Base-by-base conservation (phyloP, 495 filamentous ascomycete genomes). In the Parachaetomium inaequale region DNA sequence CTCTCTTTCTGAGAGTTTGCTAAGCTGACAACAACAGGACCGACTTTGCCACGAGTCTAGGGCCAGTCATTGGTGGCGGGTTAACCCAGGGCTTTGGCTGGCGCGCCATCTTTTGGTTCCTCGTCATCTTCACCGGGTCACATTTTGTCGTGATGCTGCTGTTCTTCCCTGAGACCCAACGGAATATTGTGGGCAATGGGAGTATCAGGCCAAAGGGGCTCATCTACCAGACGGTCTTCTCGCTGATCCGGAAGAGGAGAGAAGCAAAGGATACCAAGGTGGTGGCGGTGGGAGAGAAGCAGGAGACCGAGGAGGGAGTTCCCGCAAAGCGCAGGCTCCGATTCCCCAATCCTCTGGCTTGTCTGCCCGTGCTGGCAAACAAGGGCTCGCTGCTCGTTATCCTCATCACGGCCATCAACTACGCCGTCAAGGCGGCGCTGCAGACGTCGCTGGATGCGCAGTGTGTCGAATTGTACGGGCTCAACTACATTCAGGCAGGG, bases 101-200 rank as follows among this genome's bases (percentile, higher is more conserved):
- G 88, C 75, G 85, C 28, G 76, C 75, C 49, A 86, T 88, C 32
- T 92, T 90, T 69, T 89, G 84, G 84, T 88, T 91, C 55, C 71
- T 90, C 28, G 67, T 78, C 46, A 86, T 87, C 23, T 65, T 79
- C 12, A 76, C 74, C 0, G 79, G 73, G 0, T 65, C 76, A 19
- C 76, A 77, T 36, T 69, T 81, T 3, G 45, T 75, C 4, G 23
- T 77, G 0, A 72, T 85, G 56, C 12, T 81, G 19, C 47, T 81
- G 31, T 72, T 79, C 58, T 78, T 84, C 36, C 85, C 85, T 2
- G 87, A 88, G 68, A 90, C 87, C 0, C 81, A 79, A 50, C 78
- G 87, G 6, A 78, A 74, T 17, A 79, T 92, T 28, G 88, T 92
- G 2, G 87, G 84, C 3, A 82, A 90, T 63, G 88, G 88, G 77